Percentiles rank a stretch among this genome's conserved stretches.
These are phyloP conservation scores for Apodospora peruviana DNA, from an alignment of 495 filamentous ascomycete species.

Conservation along the genomic window DNA sequence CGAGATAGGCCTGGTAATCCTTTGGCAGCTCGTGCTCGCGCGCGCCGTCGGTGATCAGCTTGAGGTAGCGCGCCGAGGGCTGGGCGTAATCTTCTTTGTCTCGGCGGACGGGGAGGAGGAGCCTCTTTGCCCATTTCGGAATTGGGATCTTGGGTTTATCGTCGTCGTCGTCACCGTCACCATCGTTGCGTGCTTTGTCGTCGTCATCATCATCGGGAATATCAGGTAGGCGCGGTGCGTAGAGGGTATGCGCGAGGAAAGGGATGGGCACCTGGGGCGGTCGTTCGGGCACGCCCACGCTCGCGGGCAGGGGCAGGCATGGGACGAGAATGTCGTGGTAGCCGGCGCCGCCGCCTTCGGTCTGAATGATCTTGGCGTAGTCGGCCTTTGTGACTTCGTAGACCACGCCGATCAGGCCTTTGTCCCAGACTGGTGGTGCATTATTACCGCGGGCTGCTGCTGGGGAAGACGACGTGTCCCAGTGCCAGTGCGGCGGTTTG, in stretches of 20 bases:
- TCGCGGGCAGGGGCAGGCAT: conserved; percentile 60
- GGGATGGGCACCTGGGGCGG: conserved; percentile 30
- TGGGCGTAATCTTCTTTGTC: conserved; percentile 68
- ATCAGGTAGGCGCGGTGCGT: conserved; percentile 32
- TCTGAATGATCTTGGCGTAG: conserved; percentile 80
- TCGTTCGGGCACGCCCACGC: conserved; percentile 35
- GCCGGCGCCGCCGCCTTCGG: conserved; percentile 76
- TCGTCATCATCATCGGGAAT: conserved; percentile 5
- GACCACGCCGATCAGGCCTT: conserved; percentile 83
- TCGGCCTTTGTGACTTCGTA: conserved; percentile 84
- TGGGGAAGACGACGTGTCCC: conserved; percentile 5
- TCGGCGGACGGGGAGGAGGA: conserved; percentile 40
- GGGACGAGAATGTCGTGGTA: conserved; percentile 80
- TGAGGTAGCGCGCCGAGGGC: conserved; percentile 75
- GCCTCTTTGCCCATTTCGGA: conserved; percentile 22
- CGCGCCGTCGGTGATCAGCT: conserved; percentile 70
- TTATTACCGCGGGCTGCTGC: conserved; percentile 22
- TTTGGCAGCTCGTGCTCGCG: conserved; percentile 68
- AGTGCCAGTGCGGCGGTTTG: background rate
- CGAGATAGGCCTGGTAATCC: conserved; percentile 67
- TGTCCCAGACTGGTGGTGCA: conserved; percentile 56
- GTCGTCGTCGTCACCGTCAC: conserved; percentile 12
- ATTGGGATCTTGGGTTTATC: conserved; percentile 11
- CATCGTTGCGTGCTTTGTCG: background rate
- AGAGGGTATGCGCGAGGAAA: conserved; percentile 42